Base-by-base conservation (phyloP, 306 rosid genomes). In the Dicorynia guianensis region DNA sequence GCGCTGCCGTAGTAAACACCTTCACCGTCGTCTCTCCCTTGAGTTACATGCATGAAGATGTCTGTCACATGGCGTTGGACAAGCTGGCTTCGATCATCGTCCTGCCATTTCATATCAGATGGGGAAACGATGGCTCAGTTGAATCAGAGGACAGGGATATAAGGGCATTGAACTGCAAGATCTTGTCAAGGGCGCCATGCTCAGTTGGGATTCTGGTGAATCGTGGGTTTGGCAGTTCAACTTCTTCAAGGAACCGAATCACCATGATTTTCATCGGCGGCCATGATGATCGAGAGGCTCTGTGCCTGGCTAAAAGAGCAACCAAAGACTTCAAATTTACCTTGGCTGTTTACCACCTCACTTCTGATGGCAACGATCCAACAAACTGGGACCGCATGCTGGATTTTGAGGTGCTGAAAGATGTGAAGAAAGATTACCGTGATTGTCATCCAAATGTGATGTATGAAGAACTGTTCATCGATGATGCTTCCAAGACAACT, bases 241-340 rank as follows among this genome's bases (percentile, higher is more conserved):
- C 30, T 25, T 25, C 30, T 25, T 25, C 57, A 3, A 38, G 76
- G 10, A 14, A 35, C 6, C 49, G 39, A 1, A 59, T 86, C 36
- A 86, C 79, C 6, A n/a, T 86, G 57, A 48, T 86, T 47, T 86
- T 80, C 79, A 11, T 86, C 1, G 90, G 90, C 2, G 90, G 90
- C 2, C 0, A 14, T 7, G 90, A 86, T 46, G 90, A 86, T 15
- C 67, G 86, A 34, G 90, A 86, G 69, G 86, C 88, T 3, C n/a
- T 86, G 25, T 6, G 72, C 14, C 63, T 86, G 64, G 84, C 84
- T 2, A 86, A 75, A 10, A 76, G 86, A 17, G 8, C 76, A 69
- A 47, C 71, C 2, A 67, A 38, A 13, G 80, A 81, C 7, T 4
- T 20, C 0, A 13, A 13, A 3, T 69, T 69, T 0, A 19, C 11